Evolutionary conservation across 352 stramenopile genomes (phyloP), one percentile per base, ranked within the genome.

Genomic region (Globisporangium cylindrosporum): DNA sequence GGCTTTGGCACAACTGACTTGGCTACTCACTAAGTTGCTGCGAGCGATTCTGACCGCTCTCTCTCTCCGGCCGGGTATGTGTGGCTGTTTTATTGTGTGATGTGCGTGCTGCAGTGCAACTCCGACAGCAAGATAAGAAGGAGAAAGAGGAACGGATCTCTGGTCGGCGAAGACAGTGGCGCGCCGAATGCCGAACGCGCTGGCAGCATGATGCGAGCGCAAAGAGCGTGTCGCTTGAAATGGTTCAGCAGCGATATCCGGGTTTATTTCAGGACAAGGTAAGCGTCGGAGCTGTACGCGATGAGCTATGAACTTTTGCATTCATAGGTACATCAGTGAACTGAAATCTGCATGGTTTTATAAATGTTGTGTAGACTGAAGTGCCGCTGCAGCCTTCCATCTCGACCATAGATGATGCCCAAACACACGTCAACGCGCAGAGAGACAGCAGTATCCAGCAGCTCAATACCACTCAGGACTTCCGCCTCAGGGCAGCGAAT

Each of bases 261-360:
- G 75, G 72, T 7, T 65, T 89, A 18, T 92, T 89, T 59, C 41
- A 78, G 2, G 60, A 38, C 54, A 56, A 73, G 49, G 81, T 86
- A 66, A 25, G 69, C 43, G 3, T 15, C 41, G 8, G 0, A 67
- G 9, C 20, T 61, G n/a, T n/a, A 34, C 38, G 27, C 27, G 20
- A 18, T 18, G 36, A 18, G 2, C 1, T 27, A 18, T 59, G 9
- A 14, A 24, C 15, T 22, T 32, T 15, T 49, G 8, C 1, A 22
- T 49, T 4, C 24, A 0, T 62, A 10, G 43, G 5, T 51, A 32
- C 49, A 12, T 8, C 18, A 14, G 8, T 9, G 25, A 51, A 34
- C 22, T 58, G 24, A 62, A 46, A 1, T 5, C 22, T 62, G 55
- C n/a, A 24, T 32, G n/a, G 18, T 1, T 48, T 5, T 25, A 12